Evolutionary conservation across 257 asterid species (phyloP), one percentile per base, ranked within the genome.

Genomic region (Solanum raphanifolium): DNA sequence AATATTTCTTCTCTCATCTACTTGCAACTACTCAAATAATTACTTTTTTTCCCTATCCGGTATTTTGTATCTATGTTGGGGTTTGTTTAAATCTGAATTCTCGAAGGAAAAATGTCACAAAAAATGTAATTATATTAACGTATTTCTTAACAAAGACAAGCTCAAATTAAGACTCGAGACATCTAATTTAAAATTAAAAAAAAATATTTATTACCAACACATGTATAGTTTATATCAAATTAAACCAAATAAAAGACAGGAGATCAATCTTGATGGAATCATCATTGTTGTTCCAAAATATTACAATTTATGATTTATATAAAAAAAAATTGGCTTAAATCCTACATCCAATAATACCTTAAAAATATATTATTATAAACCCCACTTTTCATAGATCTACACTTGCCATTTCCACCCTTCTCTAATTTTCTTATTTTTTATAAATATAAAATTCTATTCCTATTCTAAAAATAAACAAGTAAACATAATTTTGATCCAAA

Each of bases 361-460:
- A 76, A 46, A 74, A 81, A 29, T 78, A 86, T 84, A 86, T 92
- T 92, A 93, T 90, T 94, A 87, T 90, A 90, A 72, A 84, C 79
- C 84, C 90, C 88, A 91, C 85, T 87, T 93, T 27, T 87, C 91
- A 92, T 73, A 91, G 91, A 92, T 94, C 89, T 92, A 90, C 93
- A 90, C 79, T 93, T 93, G 89, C 60, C 88, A 85, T 34, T 78
- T 12, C 83, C 89, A 46, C 71, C 82, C 39, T 86, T 41, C 7
- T 60, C 62, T 86, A 38, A 36, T 71, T 87, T 13, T 62, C 88
- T 65, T 32, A n/a, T 75, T 79, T 62, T 69, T 79, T 88, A 78
- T 87, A 66, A 84, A 43, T 91, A 83, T 62, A 85, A 83, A 86
- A 83, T 72, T 87, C 90, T 93, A 91, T 91, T 36, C 89, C 95